Evolutionary conservation across 768 basidiomycete species (phyloP).

Genomic region (Russula sp.): DNA sequence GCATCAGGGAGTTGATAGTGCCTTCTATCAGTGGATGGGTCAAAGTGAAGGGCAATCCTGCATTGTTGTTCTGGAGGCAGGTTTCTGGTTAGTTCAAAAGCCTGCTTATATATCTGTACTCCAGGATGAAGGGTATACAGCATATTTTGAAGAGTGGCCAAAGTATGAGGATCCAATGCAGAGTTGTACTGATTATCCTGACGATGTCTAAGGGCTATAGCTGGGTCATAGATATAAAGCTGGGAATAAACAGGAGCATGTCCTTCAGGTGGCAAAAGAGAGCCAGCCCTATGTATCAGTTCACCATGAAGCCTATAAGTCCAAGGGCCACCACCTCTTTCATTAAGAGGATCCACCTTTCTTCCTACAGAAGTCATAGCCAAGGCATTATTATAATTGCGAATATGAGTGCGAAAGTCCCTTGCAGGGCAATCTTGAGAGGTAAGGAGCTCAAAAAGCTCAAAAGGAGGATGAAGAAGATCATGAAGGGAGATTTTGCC

Average conservation of each 20-base stretch:
- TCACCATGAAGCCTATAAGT: neutral
- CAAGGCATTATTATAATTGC: neutral
- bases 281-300: neutral
- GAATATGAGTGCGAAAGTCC: neutral
- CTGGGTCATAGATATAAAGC: neutral
- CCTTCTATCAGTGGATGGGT: no score
- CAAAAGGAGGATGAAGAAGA: no score
- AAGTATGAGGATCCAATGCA: neutral
- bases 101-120: no score
- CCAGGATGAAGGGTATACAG: no score
- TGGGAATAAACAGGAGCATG: conserved; percentile 25
- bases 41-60: neutral
- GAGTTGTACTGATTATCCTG: neutral
- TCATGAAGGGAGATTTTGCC: no score
- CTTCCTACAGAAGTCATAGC: neutral
- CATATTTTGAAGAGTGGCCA: neutral
- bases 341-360: neutral
- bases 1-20: no score
- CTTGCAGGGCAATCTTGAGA: no score
- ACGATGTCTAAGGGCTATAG: no score
- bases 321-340: neutral
- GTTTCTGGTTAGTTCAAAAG: no score
- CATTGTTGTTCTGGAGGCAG: neutral
- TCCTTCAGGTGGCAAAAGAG: neutral
- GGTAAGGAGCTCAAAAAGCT: no score